Percentiles rank a stretch among this genome's conserved stretches.
Evolutionary conservation across 805 yeast species (phyloP).

Genomic region (Komagataella mondaviorum): DNA sequence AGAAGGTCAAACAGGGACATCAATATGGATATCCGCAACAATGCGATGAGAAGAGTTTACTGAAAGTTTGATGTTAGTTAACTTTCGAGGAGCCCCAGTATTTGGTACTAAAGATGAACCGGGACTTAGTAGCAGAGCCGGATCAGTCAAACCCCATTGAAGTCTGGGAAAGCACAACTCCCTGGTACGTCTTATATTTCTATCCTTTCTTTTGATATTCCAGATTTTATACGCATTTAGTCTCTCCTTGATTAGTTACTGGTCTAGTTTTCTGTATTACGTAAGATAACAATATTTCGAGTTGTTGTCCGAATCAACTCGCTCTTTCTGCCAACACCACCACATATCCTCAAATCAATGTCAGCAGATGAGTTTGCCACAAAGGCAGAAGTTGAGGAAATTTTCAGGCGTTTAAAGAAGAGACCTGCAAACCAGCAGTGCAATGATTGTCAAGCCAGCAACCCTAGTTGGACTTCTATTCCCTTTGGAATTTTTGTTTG

Average conservation of each 20-base stretch:
- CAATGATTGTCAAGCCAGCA: slow-evolving; percentile 87
- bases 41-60: neutral
- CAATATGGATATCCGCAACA: neutral
- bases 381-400: slow-evolving; percentile 53
- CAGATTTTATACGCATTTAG: too few species aligned
- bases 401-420: slow-evolving; percentile 51
- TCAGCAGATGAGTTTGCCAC: slow-evolving; percentile 36
- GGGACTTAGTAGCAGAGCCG: too few species aligned
- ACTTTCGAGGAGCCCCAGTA: neutral
- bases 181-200: too few species aligned
- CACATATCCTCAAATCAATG: neutral
- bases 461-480: slow-evolving; percentile 97
- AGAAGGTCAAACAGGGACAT: neutral
- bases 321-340: neutral
- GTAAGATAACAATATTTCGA: neutral
- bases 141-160: too few species aligned
- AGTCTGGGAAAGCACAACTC: too few species aligned
- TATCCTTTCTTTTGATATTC: too few species aligned
- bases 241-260: too few species aligned
- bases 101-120: too few species aligned
- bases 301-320: neutral
- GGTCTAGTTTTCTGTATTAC: neutral
- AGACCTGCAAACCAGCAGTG: slow-evolving; percentile 68
- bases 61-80: neutral
- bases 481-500: slow-evolving; percentile 92